Base-by-base conservation (phyloP, 495 filamentous ascomycete genomes). In the Penicillium turbatum region DNA sequence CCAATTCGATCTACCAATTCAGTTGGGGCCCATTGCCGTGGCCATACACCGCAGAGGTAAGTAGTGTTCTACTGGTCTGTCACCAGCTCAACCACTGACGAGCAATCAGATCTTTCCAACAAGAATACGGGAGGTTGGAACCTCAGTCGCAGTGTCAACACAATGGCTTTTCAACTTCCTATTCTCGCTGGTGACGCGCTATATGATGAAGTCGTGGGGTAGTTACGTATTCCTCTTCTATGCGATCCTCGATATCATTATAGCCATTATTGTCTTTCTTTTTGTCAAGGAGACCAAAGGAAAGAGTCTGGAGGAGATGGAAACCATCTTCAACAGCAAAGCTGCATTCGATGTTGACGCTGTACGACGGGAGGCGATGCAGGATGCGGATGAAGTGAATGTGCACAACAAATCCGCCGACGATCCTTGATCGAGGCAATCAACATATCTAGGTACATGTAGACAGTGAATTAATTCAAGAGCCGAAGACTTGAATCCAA, bases 211-310 rank as follows among this genome's bases (percentile, higher is more conserved):
- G 3, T 62, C 66, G 15, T 71, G 76, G 49, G 63, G 71, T 0
- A 77, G 74, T 17, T 82, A 82, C 1, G 82, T 80, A 1, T 77
- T 71, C 54, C 60, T 72, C 26, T 73, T 77, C 59, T 74, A 74
- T 48, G 72, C 60, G 1, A 45, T 44, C 3, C 60, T 65, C 3
- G 69, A 70, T 51, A 42, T 72, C 2, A 41, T 68, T 12, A 80
- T 78, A 30, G 76, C 76, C 0, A 12, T 76, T 1, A 80, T 79
- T 74, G 81, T 82, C 5, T 83, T 72, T 65, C 76, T 84, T 51
- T 80, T 75, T 35, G 73, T 86, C 0, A 84, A 83, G 2, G 85
- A 87, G 68, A 88, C 83, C 0, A 79, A 76, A 6, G 78, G 80
- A 0, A 58, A 72, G 35, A 67, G 69, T 50, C 59, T 79, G 7